These are phyloP conservation scores for Rhodomyrtus tomentosa DNA, from an alignment of 345 rosid species.

Conservation along the genomic window DNA sequence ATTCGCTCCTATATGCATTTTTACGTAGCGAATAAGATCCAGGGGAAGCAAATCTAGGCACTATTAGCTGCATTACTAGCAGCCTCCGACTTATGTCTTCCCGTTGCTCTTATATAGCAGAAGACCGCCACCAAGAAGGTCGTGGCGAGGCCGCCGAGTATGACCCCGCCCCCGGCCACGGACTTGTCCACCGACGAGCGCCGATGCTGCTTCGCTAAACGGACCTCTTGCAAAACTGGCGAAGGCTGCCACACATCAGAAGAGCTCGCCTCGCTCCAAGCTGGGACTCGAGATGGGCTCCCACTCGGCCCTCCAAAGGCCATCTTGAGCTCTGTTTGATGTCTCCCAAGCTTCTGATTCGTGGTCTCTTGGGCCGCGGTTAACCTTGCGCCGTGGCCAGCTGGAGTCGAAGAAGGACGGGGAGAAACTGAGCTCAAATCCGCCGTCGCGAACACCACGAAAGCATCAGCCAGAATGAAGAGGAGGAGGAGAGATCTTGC, in stretches of 20 bases:
- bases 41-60: not conserved
- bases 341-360: constrained; percentile 39
- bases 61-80: not conserved
- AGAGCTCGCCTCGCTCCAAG: not conserved
- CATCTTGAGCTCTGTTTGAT: not conserved
- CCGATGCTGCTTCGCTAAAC: constrained; percentile 12
- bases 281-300: constrained; percentile 13
- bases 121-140: constrained; percentile 55
- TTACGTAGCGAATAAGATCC: not conserved
- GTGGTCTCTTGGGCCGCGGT: not conserved
- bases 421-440: constrained; percentile 5
- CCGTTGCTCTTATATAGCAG: constrained; percentile 63
- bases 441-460: constrained; percentile 19
- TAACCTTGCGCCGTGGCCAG: not conserved
- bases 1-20: not conserved
- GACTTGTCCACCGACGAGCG: constrained; percentile 49
- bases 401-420: constrained; percentile 9
- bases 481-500: constrained; percentile 9
- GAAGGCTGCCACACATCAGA: not conserved
- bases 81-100: constrained; percentile 27
- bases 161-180: constrained; percentile 73
- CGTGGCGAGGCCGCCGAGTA: constrained; percentile 65
- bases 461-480: constrained; percentile 13
- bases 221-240: not conserved
- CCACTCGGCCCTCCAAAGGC: not conserved